Evolutionary conservation across 768 basidiomycete species (phyloP).

Genomic region (Suillus plorans): DNA sequence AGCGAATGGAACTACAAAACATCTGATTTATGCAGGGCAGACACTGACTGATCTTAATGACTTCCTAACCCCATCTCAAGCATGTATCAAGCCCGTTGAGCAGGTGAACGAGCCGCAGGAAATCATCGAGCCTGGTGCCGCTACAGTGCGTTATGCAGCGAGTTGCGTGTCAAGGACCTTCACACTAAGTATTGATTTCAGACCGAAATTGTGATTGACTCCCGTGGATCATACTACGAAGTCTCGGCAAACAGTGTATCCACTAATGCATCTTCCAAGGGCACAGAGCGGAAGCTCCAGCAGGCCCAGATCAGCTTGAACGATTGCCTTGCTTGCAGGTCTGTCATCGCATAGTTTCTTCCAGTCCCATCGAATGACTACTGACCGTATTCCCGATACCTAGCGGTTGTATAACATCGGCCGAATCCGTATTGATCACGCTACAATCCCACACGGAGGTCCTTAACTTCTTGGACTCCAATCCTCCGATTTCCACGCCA

Average conservation of each 20-base stretch:
- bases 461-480: slow-evolving; percentile 68
- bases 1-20: background rate
- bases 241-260: slow-evolving; percentile 42
- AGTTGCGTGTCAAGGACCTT: background rate
- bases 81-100: slow-evolving; percentile 94
- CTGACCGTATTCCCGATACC: slow-evolving; percentile 12
- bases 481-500: slow-evolving; percentile 41
- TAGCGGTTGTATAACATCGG: slow-evolving; percentile 98
- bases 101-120: slow-evolving; percentile 45
- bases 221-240: slow-evolving; percentile 85
- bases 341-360: slow-evolving; percentile 25
- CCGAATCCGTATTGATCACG: slow-evolving; percentile 95
- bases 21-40: slow-evolving; percentile 37
- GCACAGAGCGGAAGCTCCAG: slow-evolving; percentile 61
- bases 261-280: slow-evolving; percentile 21
- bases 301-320: slow-evolving; percentile 96
- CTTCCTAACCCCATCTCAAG: slow-evolving; percentile 94
- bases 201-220: slow-evolving; percentile 93
- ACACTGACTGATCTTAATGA: slow-evolving; percentile 95
- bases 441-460: slow-evolving; percentile 95
- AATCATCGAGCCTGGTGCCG: slow-evolving; percentile 38
- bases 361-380: background rate
- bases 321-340: slow-evolving; percentile 98
- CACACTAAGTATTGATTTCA: slow-evolving; percentile 29
- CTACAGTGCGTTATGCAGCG: slow-evolving; percentile 34